Conservation (phyloP, 768 basidiomycete species). For the Chalciporus piperatus region DNA sequence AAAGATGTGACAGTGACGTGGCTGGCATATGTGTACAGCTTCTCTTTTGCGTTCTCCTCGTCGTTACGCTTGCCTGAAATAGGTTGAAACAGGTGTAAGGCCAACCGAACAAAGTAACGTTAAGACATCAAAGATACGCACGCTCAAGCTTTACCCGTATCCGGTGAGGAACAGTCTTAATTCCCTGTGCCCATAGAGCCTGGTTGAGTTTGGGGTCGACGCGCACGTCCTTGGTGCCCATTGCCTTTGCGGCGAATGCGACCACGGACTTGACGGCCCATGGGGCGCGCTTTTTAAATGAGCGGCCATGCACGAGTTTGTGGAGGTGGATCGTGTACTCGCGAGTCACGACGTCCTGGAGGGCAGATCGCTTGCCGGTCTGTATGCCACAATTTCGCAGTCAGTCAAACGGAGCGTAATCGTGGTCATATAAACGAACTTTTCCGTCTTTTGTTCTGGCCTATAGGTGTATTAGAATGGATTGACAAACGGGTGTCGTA, state of each 20-base stretch:
- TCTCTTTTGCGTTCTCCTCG: constrained; percentile 98
- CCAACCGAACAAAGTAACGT: background rate
- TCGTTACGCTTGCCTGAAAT: constrained; percentile 91
- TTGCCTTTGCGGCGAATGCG: constrained; percentile 87
- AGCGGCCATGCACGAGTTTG: constrained; percentile 88
- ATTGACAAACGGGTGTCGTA: background rate
- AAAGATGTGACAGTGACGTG: constrained; percentile 75
- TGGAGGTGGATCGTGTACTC: constrained; percentile 99
- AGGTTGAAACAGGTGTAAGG: constrained; percentile 28
- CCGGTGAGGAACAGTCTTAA: constrained; percentile 91
- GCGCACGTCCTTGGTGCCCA: constrained; percentile 94
- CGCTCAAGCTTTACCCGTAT: constrained; percentile 93
- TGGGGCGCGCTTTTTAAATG: constrained; percentile 98
- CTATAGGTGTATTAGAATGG: constrained; percentile 26
- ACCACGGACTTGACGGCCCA: constrained; percentile 94
- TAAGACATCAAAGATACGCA: constrained; percentile 38
- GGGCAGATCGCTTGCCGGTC: constrained; percentile 93
- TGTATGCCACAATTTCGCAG: constrained; percentile 19
- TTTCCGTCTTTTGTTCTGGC: constrained; percentile 40
- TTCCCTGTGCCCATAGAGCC: constrained; percentile 88
- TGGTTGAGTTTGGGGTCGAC: constrained; percentile 97
- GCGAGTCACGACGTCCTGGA: constrained; percentile 96
- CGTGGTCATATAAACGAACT: constrained; percentile 27
- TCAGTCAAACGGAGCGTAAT: constrained; percentile 1
- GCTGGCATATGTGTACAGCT: constrained; percentile 89